Base-by-base conservation (phyloP, 129 eudicot species). In the Chrysanthemum lavandulifolium region DNA sequence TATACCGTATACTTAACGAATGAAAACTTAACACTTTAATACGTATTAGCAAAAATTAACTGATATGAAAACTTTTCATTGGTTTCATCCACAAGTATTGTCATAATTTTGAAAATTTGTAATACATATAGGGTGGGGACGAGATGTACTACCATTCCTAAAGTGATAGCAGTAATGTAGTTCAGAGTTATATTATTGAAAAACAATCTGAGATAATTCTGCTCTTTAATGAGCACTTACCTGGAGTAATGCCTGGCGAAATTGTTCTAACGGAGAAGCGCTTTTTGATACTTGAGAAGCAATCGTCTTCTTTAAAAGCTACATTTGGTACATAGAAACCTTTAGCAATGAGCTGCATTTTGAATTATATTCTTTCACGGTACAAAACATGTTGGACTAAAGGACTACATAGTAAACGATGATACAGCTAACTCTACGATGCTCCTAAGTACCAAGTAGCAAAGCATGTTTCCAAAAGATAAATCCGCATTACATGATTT, bases 301-400 rank as follows among this genome's bases (percentile, higher is more conserved):
- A 31, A 89, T 83, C 48, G 86, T 86, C 87, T 93, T 89, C 90
- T 82, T 89, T 86, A 93, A 75, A 67, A 93, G 82, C 98, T 93
- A 84, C 84, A 84, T 90, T 83, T 73, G 83, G 89, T 78, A 90
- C 86, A 89, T 78, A 87, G 73, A 85, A 91, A 88, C 79, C 85
- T 79, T 87, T 60, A 18, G 64, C 67, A 83, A 73, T 82, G 67
- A 87, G 85, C 83, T 76, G 88, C 88, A 83, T 72, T 75, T 69
- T 68, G 82, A 75, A 73, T 68, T 50, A 62, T 84, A 73, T 31
- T 40, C 66, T 45, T 83, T 78, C 80, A 83, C 72, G 76, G 76
- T 67, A 68, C 77, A 72, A 75, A 84, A 58, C 15, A 56, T 50
- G 59, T 69, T 56, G 55, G n/a, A 51, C 50, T 23, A 61, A 47